A percentile compares a stretch with the other conserved stretches of the same genome.
phyloP scores from a whole-genome alignment of 192 early-diverging fungal genomes.

The Podila epigama region DNA sequence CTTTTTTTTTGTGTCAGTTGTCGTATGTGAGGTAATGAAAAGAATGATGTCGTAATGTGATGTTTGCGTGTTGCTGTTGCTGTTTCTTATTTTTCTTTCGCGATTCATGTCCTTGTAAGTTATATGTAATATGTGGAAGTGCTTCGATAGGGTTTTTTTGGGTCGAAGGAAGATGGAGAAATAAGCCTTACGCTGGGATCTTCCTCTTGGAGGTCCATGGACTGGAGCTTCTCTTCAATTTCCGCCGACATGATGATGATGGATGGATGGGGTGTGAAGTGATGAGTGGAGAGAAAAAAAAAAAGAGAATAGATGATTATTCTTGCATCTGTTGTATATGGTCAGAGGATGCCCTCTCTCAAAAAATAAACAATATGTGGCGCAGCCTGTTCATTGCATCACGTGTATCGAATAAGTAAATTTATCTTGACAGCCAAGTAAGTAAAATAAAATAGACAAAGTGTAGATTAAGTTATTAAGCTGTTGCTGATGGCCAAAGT shows the following conservation, averaged over 20 bases:
- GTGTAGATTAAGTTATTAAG: too few relatives aligned
- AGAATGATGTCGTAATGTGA: neutral
- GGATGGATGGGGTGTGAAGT: neutral
- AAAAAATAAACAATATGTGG: too few relatives aligned
- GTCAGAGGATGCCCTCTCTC: too few relatives aligned
- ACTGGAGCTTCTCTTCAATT: constrained; percentile 15
- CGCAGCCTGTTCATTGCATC: too few relatives aligned
- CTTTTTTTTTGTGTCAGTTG: neutral
- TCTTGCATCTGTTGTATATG: neutral
- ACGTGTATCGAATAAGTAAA: too few relatives aligned
- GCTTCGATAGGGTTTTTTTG: too few relatives aligned
- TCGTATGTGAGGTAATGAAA: neutral
- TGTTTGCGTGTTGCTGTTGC: neutral
- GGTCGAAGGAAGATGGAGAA: neutral
- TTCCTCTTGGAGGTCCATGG: constrained; percentile 20
- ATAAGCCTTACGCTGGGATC: constrained; percentile 10
- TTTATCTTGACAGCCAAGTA: too few relatives aligned
- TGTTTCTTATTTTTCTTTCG: neutral
- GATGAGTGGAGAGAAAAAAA: neutral
- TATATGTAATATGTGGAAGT: too few relatives aligned
- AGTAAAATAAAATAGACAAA: too few relatives aligned
- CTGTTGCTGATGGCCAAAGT: too few relatives aligned
- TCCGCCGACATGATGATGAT: constrained; percentile 7
- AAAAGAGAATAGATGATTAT: neutral
- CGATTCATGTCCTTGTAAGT: neutral